Evolutionary conservation across 2,329 filamentous ascomycete species (phyloP).

Genomic region (Monilinia laxa): DNA sequence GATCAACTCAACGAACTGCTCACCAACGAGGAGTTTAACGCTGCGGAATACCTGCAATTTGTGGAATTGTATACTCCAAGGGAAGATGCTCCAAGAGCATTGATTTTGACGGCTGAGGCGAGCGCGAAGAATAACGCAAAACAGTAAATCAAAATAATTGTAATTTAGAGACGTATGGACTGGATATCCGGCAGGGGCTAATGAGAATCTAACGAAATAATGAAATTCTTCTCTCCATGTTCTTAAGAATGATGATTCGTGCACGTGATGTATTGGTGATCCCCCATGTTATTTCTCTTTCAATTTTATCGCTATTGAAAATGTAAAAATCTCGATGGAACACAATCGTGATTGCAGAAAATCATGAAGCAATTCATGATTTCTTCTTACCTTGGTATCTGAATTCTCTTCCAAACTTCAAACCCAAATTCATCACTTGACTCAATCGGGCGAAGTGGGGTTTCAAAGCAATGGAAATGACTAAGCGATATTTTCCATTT

Average conservation of each 20-base stretch:
- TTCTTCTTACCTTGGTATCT: too few relatives aligned
- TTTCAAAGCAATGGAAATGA: background rate
- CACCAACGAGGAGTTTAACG: slow-evolving; percentile 61
- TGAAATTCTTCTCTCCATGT: slow-evolving; percentile 8
- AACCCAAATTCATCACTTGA: background rate
- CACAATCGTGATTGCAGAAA: background rate
- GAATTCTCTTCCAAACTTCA: background rate
- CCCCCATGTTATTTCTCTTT: background rate
- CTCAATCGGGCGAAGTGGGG: slow-evolving; percentile 13
- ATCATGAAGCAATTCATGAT: background rate
- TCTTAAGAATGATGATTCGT: background rate
- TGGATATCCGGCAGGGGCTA: background rate
- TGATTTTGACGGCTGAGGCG: slow-evolving; percentile 69
- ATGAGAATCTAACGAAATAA: slow-evolving; percentile 8
- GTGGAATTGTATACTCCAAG: slow-evolving; percentile 81
- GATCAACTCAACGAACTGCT: slow-evolving; percentile 66
- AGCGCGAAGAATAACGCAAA: slow-evolving; percentile 66
- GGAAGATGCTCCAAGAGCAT: slow-evolving; percentile 70
- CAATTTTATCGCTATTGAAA: background rate
- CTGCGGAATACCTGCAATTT: slow-evolving; percentile 59
- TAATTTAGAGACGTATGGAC: background rate
- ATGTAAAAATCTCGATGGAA: background rate
- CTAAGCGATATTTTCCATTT: slow-evolving; percentile 20
- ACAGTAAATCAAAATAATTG: slow-evolving; percentile 23
- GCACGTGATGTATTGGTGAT: background rate